These are phyloP conservation scores for Zygosaccharomyces bailii DNA, from an alignment of 805 yeast genomes.

Conservation along the genomic window DNA sequence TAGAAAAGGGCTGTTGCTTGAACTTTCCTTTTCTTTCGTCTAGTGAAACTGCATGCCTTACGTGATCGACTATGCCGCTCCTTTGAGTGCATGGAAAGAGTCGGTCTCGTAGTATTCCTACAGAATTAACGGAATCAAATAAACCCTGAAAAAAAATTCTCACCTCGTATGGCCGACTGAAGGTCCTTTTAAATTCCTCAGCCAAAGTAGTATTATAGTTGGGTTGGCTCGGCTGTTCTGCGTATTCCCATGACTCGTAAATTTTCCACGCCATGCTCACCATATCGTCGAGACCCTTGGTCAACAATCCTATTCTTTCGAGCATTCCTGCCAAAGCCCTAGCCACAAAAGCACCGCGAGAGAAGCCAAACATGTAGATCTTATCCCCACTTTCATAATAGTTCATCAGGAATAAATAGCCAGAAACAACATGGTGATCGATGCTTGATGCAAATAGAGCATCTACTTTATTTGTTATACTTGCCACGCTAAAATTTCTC, in stretches of 20 bases:
- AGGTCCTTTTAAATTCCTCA: conserved; percentile 52
- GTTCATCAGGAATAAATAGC: conserved; percentile 51
- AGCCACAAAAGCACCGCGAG: conserved; percentile 65
- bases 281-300: conserved; percentile 53
- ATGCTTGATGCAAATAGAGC: conserved; percentile 52
- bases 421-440: conserved; percentile 54
- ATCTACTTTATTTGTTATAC: conserved; percentile 36
- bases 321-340: conserved; percentile 64
- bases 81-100: conserved; percentile 56
- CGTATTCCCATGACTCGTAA: conserved; percentile 55
- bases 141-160: conserved; percentile 58
- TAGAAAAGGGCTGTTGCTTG: conserved; percentile 52
- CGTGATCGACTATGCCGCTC: conserved; percentile 50
- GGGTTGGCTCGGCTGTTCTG: conserved; percentile 52
- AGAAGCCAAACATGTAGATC: conserved; percentile 56
- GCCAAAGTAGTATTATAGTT: conserved; percentile 45
- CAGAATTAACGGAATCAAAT: conserved; percentile 68
- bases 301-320: conserved; percentile 57
- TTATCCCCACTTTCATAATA: conserved; percentile 49
- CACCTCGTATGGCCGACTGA: conserved; percentile 44
- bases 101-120: conserved; percentile 56
- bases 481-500: conserved; percentile 19
- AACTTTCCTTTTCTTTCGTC: conserved; percentile 66
- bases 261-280: conserved; percentile 60
- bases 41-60: conserved; percentile 63